Evolutionary conservation across 352 stramenopile species (phyloP).

Genomic region (Phytophthora citricola): DNA sequence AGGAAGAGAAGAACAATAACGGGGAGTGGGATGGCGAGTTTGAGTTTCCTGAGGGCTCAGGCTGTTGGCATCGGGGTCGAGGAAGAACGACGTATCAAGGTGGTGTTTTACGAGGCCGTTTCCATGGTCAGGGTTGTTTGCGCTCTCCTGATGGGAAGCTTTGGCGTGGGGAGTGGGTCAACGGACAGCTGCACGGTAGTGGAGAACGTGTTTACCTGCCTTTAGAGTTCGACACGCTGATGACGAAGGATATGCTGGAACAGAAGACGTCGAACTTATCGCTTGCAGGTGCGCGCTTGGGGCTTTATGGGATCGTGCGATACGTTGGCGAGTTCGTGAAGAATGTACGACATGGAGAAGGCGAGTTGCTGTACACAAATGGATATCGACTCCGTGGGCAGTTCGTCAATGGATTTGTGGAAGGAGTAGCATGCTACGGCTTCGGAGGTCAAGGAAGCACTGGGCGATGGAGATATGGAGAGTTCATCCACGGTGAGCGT

Average conservation of each 20-base stretch:
- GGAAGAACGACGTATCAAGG: constrained; percentile 66
- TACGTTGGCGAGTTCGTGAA: constrained; percentile 62
- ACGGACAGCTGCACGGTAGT: constrained; percentile 58
- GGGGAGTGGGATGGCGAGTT: constrained; percentile 63
- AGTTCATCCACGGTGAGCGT: constrained; percentile 48
- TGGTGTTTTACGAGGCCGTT: constrained; percentile 54
- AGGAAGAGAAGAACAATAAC: background rate
- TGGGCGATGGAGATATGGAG: constrained; percentile 38
- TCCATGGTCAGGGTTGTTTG: constrained; percentile 68
- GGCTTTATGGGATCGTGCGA: constrained; percentile 61
- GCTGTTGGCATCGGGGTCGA: constrained; percentile 65
- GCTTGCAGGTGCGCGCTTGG: constrained; percentile 17
- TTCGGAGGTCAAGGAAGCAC: constrained; percentile 41
- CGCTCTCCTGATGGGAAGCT: constrained; percentile 60
- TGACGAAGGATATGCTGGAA: constrained; percentile 41
- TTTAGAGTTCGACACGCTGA: constrained; percentile 47
- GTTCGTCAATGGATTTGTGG: constrained; percentile 55
- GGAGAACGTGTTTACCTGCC: constrained; percentile 64
- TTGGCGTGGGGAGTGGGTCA: constrained; percentile 58
- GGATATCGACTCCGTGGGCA: constrained; percentile 51
- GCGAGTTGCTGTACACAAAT: constrained; percentile 62
- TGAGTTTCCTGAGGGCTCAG: constrained; percentile 69
- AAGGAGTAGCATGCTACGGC: constrained; percentile 51
- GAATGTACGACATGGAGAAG: constrained; percentile 57
- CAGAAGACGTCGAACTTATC: constrained; percentile 12